Evolutionary conservation across 2,329 filamentous ascomycete species (phyloP).

Genomic region (Alternaria conjuncta): DNA sequence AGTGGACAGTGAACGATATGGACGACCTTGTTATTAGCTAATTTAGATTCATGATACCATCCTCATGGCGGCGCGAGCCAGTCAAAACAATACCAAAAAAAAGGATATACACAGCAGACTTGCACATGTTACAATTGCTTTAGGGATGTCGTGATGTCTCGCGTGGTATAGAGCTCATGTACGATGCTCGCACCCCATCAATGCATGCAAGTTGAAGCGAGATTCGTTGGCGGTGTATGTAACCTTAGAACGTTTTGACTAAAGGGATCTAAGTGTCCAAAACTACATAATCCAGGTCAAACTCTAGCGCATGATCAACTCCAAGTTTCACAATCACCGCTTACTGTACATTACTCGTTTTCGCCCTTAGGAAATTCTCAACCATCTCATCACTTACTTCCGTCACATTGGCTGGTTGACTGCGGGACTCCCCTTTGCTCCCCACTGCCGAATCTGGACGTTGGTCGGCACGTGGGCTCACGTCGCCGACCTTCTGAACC

Average conservation of each 20-base stretch:
- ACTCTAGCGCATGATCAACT: not conserved
- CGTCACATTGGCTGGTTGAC: not conserved
- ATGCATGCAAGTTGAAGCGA: not conserved
- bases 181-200: not conserved
- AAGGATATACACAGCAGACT: not conserved
- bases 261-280: not conserved
- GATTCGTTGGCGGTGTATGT: not conserved
- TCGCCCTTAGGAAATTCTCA: constrained; percentile 29
- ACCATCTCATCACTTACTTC: constrained; percentile 25
- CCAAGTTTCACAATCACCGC: not conserved
- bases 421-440: not conserved
- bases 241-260: not conserved
- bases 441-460: not conserved
- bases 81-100: not conserved
- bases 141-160: not conserved
- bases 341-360: constrained; percentile 18
- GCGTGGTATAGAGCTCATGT: not conserved
- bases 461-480: not conserved
- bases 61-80: not conserved
- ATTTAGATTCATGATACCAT: constrained; percentile 12
- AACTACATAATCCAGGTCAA: not conserved
- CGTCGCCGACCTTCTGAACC: not conserved
- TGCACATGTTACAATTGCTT: not conserved
- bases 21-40: not conserved
- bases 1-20: not conserved